Conservation (phyloP, 2,329 filamentous ascomycete genomes). For the Leptodontidium sp. region DNA sequence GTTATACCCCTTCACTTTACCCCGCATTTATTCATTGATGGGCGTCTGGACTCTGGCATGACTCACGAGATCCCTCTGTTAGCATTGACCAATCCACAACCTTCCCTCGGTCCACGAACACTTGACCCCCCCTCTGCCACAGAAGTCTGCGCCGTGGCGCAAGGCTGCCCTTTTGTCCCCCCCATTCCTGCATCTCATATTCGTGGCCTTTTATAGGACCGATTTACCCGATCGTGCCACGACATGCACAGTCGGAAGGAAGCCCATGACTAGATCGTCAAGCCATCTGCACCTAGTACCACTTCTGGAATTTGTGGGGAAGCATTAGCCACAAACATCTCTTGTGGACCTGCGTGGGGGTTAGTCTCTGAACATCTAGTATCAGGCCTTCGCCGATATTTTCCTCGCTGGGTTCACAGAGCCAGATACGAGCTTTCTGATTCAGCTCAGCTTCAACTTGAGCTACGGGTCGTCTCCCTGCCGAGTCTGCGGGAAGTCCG, state of each 20-base stretch:
- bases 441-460: constrained; percentile 1
- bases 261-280: constrained; percentile 14
- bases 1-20: not conserved
- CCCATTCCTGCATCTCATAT: constrained; percentile 33
- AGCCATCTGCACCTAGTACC: constrained; percentile 29
- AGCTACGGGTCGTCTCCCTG: not conserved
- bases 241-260: constrained; percentile 19
- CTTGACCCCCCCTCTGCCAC: not conserved
- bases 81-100: not conserved
- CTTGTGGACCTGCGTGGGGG: constrained; percentile 25
- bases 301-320: constrained; percentile 33
- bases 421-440: constrained; percentile 10
- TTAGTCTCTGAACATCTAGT: constrained; percentile 9
- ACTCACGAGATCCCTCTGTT: not conserved
- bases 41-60: not conserved
- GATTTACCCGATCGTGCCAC: constrained; percentile 31
- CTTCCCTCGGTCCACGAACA: not conserved
- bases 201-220: constrained; percentile 30
- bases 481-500: constrained; percentile 4
- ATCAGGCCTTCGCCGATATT: constrained; percentile 1
- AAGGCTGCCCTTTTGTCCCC: constrained; percentile 16
- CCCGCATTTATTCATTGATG: not conserved
- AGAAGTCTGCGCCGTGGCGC: constrained; percentile 22
- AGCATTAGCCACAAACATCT: constrained; percentile 19
- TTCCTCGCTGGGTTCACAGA: constrained; percentile 4